Base-by-base conservation (phyloP, 1,139 yeast species). In the Wickerhamomyces sp. region DNA sequence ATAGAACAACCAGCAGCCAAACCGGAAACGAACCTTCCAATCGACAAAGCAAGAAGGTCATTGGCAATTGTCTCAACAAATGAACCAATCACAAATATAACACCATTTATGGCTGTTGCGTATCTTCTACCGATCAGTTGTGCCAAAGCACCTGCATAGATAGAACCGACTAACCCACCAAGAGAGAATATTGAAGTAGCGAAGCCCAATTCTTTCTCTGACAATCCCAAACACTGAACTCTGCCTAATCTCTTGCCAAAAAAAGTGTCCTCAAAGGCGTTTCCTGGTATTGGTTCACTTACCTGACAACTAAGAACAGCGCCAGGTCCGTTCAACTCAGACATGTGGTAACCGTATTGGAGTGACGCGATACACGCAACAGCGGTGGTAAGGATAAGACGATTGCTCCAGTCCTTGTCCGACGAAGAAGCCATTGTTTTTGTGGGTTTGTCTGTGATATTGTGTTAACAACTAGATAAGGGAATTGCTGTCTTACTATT, bases 291-390 rank as follows among this genome's bases (percentile, higher is more conserved):
- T 32, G 62, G 47, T 5, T 52, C 40, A 8, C 50, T 45, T 7
- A 51, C 53, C 27, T 61, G 60, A 55, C 84, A 85, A 7, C 86
- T 72, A 34, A 87, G 68, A 14, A 79, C 74, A 27, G 75, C 75
- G 45, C 81, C 83, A 0, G 96, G 94, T 3, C 95, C 95, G 65
- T 90, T 90, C 53, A 90, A 69, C 59, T 89, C 96, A 0, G 96
- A 83, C 75, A 90, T 75, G 62, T 90, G 96, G 62, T 82, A 88
- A 3, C 98, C 97, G 64, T 83, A 90, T 61, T 88, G 96, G n/a
- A 89, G 66, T 1, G 94, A 80, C 9, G 89, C 84, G 33, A 87
- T 59, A 54, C 91, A 82, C 2, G 83, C 79, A 10, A 83, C 73
- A 0, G 61, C 46, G 0, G 68, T 63, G 15, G 68, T 57, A 4